Conservation (phyloP, 176 grass and related monocot species). For the Lolium multiflorum region DNA sequence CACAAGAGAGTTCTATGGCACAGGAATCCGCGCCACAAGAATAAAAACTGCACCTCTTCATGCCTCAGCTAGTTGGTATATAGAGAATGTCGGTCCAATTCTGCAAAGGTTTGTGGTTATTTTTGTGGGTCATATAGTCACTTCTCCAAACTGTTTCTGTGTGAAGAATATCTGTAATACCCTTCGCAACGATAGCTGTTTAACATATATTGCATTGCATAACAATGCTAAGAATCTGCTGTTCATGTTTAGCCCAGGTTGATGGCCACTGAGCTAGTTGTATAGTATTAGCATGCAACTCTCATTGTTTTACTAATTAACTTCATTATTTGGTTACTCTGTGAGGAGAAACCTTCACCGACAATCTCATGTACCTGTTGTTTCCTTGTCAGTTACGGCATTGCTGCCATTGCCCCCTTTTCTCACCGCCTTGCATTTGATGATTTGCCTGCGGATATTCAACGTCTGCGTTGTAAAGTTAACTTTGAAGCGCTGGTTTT, state of each 20-base stretch:
- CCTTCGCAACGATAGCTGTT: neutral
- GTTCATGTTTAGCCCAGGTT: neutral
- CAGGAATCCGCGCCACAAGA: conserved; percentile 81
- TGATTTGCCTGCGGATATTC: conserved; percentile 70
- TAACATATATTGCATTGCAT: conserved; percentile 1
- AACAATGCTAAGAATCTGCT: neutral
- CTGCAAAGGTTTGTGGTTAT: conserved; percentile 72
- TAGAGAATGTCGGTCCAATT: conserved; percentile 89
- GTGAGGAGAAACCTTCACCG: neutral
- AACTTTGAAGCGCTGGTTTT: conserved; percentile 91
- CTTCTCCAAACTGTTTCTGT: neutral
- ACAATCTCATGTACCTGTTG: conserved; percentile 34
- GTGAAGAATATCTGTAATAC: neutral
- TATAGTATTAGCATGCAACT: conserved; percentile 16
- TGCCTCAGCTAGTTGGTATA: conserved; percentile 90
- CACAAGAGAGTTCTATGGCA: conserved; percentile 90
- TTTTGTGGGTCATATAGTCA: neutral
- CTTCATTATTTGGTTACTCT: conserved; percentile 35
- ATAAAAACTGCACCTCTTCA: conserved; percentile 89
- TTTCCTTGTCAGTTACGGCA: conserved; percentile 73
- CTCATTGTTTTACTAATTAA: conserved; percentile 9
- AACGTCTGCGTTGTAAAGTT: conserved; percentile 81
- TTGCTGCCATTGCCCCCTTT: conserved; percentile 86
- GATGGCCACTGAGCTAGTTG: neutral
- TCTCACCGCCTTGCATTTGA: conserved; percentile 95